These are phyloP conservation scores for Solanum pennellii DNA, from an alignment of 257 asterid genomes.

Conservation along the genomic window DNA sequence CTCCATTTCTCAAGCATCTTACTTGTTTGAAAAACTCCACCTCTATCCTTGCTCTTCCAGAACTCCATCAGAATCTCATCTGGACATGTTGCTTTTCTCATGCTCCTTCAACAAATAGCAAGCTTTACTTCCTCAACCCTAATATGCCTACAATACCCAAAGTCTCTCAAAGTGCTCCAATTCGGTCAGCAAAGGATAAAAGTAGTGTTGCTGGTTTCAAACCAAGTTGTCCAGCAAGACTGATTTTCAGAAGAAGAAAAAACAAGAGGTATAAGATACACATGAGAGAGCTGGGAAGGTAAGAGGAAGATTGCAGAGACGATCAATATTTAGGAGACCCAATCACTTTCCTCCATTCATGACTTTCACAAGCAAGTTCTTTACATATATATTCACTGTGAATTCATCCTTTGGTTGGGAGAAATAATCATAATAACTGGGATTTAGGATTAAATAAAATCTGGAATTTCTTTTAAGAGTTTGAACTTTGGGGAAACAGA, in stretches of 20 bases:
- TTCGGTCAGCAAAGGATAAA: no score
- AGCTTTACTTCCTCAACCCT: neutral
- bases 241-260: neutral
- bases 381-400: neutral
- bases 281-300: neutral
- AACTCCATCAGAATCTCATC: neutral
- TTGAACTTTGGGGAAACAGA: neutral
- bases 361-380: neutral
- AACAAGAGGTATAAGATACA: neutral
- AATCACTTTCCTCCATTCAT: neutral
- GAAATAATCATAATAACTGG: neutral
- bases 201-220: no score
- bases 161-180: neutral
- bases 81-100: neutral
- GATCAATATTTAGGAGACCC: neutral
- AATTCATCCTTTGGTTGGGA: neutral
- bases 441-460: neutral
- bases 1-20: neutral
- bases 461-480: neutral
- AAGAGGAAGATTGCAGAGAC: neutral
- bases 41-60: neutral
- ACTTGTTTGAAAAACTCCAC: neutral
- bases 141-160: neutral
- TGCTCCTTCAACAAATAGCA: neutral
- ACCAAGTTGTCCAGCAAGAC: neutral